Percentiles rank a stretch among this genome's conserved stretches.
phyloP scores from a whole-genome alignment of 805 yeast species.

The Candida pseudofarinosa region DNA sequence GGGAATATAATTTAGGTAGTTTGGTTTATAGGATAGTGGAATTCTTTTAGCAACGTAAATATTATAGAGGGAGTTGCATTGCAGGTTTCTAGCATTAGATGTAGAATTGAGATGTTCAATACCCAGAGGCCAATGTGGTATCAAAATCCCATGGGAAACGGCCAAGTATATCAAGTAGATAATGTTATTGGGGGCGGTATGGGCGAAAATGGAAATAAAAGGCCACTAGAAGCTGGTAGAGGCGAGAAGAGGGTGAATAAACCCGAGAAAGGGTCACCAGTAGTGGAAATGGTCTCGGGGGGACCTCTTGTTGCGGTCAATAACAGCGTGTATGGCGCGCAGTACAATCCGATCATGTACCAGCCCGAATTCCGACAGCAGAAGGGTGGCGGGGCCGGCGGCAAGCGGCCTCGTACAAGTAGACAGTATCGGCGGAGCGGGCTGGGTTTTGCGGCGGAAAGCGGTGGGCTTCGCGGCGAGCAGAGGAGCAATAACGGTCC shows the following conservation, averaged over 20 bases:
- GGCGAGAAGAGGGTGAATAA: neutral
- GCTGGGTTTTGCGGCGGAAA: constrained; percentile 19
- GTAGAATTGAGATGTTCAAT: neutral
- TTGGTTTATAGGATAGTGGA: neutral
- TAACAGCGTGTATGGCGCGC: neutral
- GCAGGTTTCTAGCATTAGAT: neutral
- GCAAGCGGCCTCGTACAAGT: neutral
- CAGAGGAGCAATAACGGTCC: neutral
- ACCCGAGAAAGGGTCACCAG: neutral
- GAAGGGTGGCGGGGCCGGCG: neutral
- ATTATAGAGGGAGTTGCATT: neutral
- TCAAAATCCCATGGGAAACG: neutral
- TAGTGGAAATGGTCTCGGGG: neutral
- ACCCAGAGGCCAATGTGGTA: neutral
- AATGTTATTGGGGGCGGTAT: neutral
- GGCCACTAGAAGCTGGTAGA: neutral
- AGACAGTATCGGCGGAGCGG: too few relatives aligned
- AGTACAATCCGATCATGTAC: constrained; percentile 1
- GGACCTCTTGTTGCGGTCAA: neutral
- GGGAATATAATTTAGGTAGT: too few relatives aligned
- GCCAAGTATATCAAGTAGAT: neutral
- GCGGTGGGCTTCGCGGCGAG: constrained; percentile 29
- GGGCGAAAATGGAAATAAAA: neutral
- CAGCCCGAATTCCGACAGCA: neutral
- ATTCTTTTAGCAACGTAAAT: neutral